phyloP scores from a whole-genome alignment of 805 yeast species.

The Nakazawaea sp. region DNA sequence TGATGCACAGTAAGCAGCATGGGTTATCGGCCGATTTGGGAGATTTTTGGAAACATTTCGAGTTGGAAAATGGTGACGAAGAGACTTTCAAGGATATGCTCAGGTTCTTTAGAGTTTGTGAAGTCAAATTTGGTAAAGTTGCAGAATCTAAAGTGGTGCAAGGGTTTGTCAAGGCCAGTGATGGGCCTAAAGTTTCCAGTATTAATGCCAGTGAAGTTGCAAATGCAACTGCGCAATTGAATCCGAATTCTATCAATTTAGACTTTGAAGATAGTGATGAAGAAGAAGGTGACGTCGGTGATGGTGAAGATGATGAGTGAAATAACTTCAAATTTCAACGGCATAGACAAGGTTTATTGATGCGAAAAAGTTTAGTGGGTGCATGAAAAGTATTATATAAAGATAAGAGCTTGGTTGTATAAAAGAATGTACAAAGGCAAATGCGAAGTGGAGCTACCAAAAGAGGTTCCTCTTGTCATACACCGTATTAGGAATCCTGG shows the following conservation, averaged over 20 bases:
- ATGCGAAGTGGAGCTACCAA: too few species aligned
- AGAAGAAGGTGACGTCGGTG: too few species aligned
- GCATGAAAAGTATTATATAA: too few species aligned
- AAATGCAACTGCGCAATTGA: conserved; percentile 16
- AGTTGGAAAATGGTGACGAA: conserved; percentile 64
- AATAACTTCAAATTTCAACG: too few species aligned
- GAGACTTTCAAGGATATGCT: conserved; percentile 70
- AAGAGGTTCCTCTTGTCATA: too few species aligned
- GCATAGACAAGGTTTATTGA: too few species aligned
- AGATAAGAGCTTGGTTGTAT: too few species aligned
- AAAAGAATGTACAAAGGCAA: too few species aligned
- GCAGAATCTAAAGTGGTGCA: conserved; percentile 11
- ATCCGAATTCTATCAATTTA: conserved; percentile 58
- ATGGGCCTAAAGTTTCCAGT: conserved; percentile 27
- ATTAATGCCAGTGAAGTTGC: conserved; percentile 14
- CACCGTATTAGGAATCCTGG: too few species aligned
- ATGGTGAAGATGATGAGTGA: background rate
- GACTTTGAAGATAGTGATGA: conserved; percentile 31
- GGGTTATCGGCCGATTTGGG: conserved; percentile 16
- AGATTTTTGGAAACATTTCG: conserved; percentile 72
- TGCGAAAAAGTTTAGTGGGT: too few species aligned
- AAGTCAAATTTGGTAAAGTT: conserved; percentile 13
- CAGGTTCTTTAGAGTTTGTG: conserved; percentile 41
- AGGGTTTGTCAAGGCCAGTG: conserved; percentile 41
- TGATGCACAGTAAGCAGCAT: conserved; percentile 19